Evolutionary conservation across 2,329 filamentous ascomycete genomes (phyloP).

Genomic region (Thelonectria rubi): DNA sequence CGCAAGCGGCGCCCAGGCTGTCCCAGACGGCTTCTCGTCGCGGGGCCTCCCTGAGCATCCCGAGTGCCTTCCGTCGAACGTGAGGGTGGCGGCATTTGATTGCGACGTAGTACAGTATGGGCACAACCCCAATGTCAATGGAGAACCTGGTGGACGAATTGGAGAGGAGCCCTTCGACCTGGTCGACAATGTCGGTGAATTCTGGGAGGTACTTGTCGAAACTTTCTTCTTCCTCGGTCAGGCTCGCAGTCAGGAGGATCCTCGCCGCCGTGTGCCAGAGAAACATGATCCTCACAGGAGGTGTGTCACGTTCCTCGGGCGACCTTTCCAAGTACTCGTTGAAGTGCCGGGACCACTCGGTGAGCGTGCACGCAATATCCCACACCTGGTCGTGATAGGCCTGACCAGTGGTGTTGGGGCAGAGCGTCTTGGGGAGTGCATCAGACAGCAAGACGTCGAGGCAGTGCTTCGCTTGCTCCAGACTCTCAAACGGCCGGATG

Average conservation of each 20-base stretch:
- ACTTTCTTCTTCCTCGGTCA: slow-evolving; percentile 8
- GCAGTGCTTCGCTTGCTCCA: slow-evolving; percentile 21
- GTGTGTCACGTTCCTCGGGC: slow-evolving; percentile 3
- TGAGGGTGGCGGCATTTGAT: slow-evolving; percentile 31
- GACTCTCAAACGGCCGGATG: slow-evolving; percentile 11
- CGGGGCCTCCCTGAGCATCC: slow-evolving; percentile 21
- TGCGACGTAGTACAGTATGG: slow-evolving; percentile 29
- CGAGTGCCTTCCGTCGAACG: slow-evolving; percentile 23
- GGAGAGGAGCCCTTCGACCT: slow-evolving; percentile 3
- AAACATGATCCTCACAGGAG: slow-evolving; percentile 21
- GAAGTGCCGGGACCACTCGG: slow-evolving; percentile 23
- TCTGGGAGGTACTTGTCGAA: slow-evolving; percentile 20
- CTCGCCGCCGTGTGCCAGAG: slow-evolving; percentile 23
- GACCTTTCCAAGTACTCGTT: background rate
- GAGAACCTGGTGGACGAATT: slow-evolving; percentile 19
- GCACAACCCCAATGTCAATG: slow-evolving; percentile 25
- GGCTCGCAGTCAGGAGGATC: slow-evolving; percentile 19
- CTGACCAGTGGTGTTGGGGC: background rate
- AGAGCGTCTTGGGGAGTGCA: slow-evolving; percentile 22
- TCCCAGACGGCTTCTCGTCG: slow-evolving; percentile 32
- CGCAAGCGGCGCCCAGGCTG: slow-evolving; percentile 24
- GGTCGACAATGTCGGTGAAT: slow-evolving; percentile 20
- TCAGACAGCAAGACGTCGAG: slow-evolving; percentile 25
- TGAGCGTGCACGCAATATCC: slow-evolving; percentile 9
- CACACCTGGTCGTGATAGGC: background rate